Evolutionary conservation across 257 asterid species (phyloP), one percentile per base, ranked within the genome.

Genomic region (Penstemon barbatus): DNA sequence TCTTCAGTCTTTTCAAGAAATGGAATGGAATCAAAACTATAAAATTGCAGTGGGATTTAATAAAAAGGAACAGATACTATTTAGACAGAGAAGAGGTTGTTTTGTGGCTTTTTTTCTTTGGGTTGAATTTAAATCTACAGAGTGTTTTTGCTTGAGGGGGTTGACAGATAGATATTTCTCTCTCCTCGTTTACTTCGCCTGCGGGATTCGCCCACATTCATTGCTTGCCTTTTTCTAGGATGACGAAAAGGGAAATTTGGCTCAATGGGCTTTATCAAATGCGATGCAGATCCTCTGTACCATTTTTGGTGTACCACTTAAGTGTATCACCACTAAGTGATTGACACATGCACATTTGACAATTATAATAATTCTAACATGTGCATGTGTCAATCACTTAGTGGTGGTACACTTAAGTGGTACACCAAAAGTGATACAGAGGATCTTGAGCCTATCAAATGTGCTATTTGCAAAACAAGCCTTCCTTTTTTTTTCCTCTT

Each of bases 121-220:
- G 43, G 7, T 52, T 46, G 33, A 25, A 25, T 25, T 25, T 25
- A 25, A 25, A 25, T 25, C 33, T 25, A 25, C 33, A 1, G 33
- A 25, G 68, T 15, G 58, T 0, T 65, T 15, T 57, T 61, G 15
- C 39, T 69, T 49, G 36, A 7, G 38, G 57, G 39, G 41, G 12
- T n/a, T 60, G 61, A 60, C 68, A 75, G 72, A 73, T 50, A 65
- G 65, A 69, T 64, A 73, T 66, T 61, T 83, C 76, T 76, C 78
- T 75, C 81, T 73, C 78, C 72, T 79, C 68, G 77, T 72, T 81
- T 81, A 78, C 84, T 78, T 79, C 82, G 78, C 73, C 81, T 75
- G 82, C 79, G 82, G 73, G 84, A 82, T 84, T 86, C 89, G 79
- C 54, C 83, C 69, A 71, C 79, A 69, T 68, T 80, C 75, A 80